Percentiles rank a stretch among this genome's conserved stretches.
Conservation (phyloP, 192 early-diverging fungal genomes). For the Entomortierella parvispora region DNA sequence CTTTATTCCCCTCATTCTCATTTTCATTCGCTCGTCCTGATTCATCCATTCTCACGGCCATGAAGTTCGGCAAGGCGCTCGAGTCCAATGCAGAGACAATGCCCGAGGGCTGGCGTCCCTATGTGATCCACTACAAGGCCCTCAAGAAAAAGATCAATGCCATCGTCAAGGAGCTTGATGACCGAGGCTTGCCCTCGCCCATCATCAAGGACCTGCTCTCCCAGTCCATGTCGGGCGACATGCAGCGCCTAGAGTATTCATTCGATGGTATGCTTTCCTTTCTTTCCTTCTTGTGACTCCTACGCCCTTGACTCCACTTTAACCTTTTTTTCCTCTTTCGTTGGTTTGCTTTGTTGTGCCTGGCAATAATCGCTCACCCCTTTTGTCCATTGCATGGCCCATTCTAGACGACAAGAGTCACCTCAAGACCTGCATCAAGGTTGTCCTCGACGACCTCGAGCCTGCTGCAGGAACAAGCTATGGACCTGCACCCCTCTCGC, state of each 20-base stretch:
- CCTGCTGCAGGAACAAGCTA: background rate
- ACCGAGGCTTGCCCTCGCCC: slow-evolving; percentile 52
- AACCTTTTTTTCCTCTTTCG: background rate
- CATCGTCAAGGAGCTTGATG: slow-evolving; percentile 76
- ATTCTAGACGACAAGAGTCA: slow-evolving; percentile 50
- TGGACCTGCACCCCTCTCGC: slow-evolving; percentile 10
- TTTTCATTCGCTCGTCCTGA: background rate
- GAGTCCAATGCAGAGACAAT: slow-evolving; percentile 73
- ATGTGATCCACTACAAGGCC: slow-evolving; percentile 79
- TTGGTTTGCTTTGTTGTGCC: background rate
- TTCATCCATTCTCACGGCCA: slow-evolving; percentile 16
- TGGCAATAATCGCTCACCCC: background rate
- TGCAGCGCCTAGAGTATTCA: slow-evolving; percentile 43
- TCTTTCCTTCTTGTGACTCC: background rate
- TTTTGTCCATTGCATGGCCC: too few species aligned
- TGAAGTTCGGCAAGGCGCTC: slow-evolving; percentile 83
- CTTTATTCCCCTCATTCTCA: background rate
- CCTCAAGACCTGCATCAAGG: slow-evolving; percentile 39
- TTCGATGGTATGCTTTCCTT: slow-evolving; percentile 27
- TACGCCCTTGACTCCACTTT: background rate
- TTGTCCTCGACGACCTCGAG: slow-evolving; percentile 32
- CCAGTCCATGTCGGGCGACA: slow-evolving; percentile 31
- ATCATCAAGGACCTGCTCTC: slow-evolving; percentile 36
- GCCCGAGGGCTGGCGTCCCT: slow-evolving; percentile 77
- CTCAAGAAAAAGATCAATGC: slow-evolving; percentile 78